Conservation (phyloP, 805 yeast genomes). For the Candida alai region DNA sequence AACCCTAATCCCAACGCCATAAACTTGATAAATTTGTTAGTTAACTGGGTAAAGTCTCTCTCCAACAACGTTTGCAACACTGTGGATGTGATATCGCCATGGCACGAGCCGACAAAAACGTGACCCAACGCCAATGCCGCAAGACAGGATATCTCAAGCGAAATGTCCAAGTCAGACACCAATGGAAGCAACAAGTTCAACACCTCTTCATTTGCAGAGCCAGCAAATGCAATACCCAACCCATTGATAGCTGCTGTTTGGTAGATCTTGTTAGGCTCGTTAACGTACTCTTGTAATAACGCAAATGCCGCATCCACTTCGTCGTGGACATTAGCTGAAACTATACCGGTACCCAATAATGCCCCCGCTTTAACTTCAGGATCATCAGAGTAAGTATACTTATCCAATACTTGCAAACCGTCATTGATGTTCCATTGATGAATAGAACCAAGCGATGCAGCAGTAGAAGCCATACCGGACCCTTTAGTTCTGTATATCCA, state of each 20-base stretch:
- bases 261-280: constrained; percentile 57
- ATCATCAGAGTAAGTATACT: constrained; percentile 80
- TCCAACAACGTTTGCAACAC: constrained; percentile 88
- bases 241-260: constrained; percentile 86
- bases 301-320: constrained; percentile 92
- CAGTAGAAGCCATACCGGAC: constrained; percentile 84
- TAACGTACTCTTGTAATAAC: constrained; percentile 76
- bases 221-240: constrained; percentile 91
- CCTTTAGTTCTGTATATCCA: constrained; percentile 95
- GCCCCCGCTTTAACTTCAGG: constrained; percentile 95
- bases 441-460: constrained; percentile 87
- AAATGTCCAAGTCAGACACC: constrained; percentile 68
- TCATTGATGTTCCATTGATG: constrained; percentile 88
- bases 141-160: constrained; percentile 76
- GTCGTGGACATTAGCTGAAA: constrained; percentile 89
- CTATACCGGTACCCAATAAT: constrained; percentile 88
- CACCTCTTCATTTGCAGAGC: constrained; percentile 84
- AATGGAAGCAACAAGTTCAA: constrained; percentile 74
- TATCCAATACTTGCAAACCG: constrained; percentile 87
- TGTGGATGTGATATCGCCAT: constrained; percentile 91
- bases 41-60: constrained; percentile 71
- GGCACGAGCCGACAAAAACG: constrained; percentile 91
- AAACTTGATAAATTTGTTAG: constrained; percentile 84
- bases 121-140: constrained; percentile 93
- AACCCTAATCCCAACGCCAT: constrained; percentile 90